Evolutionary conservation across 108 stramenopile species (phyloP).

Genomic region (Licmophora abbreviata): DNA sequence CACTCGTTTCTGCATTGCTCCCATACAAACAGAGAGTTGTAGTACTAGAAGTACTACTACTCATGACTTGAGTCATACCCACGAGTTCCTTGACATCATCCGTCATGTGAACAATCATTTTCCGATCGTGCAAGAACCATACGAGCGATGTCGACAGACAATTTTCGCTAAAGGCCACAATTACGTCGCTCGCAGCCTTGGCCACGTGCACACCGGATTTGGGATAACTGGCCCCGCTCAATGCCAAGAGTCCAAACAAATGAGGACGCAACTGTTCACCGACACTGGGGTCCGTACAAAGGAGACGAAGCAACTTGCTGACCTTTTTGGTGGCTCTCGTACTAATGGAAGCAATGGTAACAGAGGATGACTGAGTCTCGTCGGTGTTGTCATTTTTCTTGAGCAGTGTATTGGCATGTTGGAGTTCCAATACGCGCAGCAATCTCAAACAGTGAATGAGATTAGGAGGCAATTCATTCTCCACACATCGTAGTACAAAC

Average conservation of each 20-base stretch:
- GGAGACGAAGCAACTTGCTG: conserved; percentile 58
- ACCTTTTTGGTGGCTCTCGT: conserved; percentile 71
- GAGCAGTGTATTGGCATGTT: conserved; percentile 48
- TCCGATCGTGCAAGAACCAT: conserved; percentile 88
- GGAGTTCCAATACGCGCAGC: conserved; percentile 86
- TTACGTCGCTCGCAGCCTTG: conserved; percentile 74
- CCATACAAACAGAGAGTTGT: conserved; percentile 55
- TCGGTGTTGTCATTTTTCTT: not conserved
- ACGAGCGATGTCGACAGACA: conserved; percentile 81
- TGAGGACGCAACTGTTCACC: conserved; percentile 91
- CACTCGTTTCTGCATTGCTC: conserved; percentile 67
- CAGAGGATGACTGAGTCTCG: conserved; percentile 10
- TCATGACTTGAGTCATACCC: conserved; percentile 37
- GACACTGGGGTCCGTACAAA: conserved; percentile 74
- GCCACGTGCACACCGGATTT: conserved; percentile 80
- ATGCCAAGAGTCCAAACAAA: conserved; percentile 84
- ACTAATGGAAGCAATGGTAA: conserved; percentile 27
- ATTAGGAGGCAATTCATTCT: conserved; percentile 92
- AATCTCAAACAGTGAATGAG: conserved; percentile 91
- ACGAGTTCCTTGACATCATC: conserved; percentile 89
- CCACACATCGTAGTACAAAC: conserved; percentile 83
- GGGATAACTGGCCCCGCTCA: conserved; percentile 86
- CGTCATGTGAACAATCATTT: conserved; percentile 91
- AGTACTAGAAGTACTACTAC: conserved; percentile 4
- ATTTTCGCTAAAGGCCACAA: conserved; percentile 66